phyloP scores from a whole-genome alignment of 352 stramenopile species.

The Phytophthora citricola region DNA sequence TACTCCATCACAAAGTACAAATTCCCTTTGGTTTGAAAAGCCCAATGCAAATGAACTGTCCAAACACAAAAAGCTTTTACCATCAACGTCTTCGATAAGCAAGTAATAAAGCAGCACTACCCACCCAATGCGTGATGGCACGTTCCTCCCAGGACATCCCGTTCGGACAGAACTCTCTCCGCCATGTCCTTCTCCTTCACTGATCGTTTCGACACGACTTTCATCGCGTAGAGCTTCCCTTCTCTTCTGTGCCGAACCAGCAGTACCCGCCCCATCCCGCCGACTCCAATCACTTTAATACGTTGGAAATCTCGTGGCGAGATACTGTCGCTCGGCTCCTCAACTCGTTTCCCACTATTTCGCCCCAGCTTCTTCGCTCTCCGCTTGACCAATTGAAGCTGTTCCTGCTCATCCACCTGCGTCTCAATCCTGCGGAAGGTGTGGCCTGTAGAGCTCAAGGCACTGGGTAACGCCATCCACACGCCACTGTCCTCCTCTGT shows the following conservation, averaged over 20 bases:
- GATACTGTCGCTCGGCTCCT: conserved; percentile 13
- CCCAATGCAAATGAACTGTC: conserved; percentile 78
- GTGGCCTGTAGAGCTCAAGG: conserved; percentile 54
- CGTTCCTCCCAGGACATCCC: conserved; percentile 78
- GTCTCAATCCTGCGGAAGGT: conserved; percentile 66
- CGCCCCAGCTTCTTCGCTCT: conserved; percentile 90
- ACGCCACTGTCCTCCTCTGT: conserved; percentile 16
- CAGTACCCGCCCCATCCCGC: conserved; percentile 87
- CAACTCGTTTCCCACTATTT: conserved; percentile 23
- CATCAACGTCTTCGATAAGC: conserved; percentile 9
- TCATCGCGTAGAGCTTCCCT: conserved; percentile 80
- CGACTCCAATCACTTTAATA: conserved; percentile 90
- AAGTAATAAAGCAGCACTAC: background rate
- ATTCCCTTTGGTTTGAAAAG: conserved; percentile 69
- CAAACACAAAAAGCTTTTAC: background rate
- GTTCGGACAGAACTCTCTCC: conserved; percentile 72
- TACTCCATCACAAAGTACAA: conserved; percentile 89
- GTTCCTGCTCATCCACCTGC: conserved; percentile 54
- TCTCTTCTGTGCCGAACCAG: conserved; percentile 69
- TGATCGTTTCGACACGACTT: conserved; percentile 66
- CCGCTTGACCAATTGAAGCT: conserved; percentile 65
- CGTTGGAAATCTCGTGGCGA: conserved; percentile 81
- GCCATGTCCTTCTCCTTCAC: conserved; percentile 62
- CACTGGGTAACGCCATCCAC: conserved; percentile 65
- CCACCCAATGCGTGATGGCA: conserved; percentile 68